A percentile compares a stretch with the other conserved stretches of the same genome.
phyloP scores from a whole-genome alignment of 805 yeast genomes.

The Ogataea pilisensis region DNA sequence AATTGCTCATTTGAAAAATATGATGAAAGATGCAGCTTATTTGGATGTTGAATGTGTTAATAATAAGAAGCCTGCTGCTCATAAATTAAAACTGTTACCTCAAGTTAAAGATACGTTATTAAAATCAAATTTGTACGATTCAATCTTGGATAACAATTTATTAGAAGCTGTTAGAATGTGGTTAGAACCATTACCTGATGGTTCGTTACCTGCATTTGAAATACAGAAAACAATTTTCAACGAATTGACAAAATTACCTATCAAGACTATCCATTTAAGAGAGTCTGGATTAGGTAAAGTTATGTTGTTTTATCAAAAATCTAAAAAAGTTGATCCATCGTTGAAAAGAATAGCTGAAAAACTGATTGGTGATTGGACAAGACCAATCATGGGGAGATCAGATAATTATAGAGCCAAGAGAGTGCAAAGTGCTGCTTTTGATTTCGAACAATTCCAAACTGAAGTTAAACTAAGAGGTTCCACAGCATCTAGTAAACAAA shows the following conservation, averaged over 20 bases:
- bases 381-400: constrained; percentile 94
- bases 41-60: constrained; percentile 56
- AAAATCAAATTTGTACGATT: constrained; percentile 83
- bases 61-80: constrained; percentile 65
- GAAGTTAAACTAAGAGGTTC: constrained; percentile 32
- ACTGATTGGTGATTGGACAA: constrained; percentile 94
- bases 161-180: constrained; percentile 92
- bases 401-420: constrained; percentile 89
- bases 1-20: constrained; percentile 74
- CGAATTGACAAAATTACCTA: constrained; percentile 75
- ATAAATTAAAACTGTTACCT: constrained; percentile 74
- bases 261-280: constrained; percentile 90
- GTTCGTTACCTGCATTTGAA: constrained; percentile 94
- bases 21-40: constrained; percentile 86
- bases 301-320: constrained; percentile 86
- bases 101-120: constrained; percentile 73
- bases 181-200: constrained; percentile 98
- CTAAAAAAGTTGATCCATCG: constrained; percentile 81
- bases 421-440: constrained; percentile 65
- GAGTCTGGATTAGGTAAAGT: constrained; percentile 95
- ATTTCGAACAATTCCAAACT: constrained; percentile 48
- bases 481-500: constrained; percentile 24
- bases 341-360: constrained; percentile 87
- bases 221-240: constrained; percentile 84
- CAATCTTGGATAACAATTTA: constrained; percentile 88